Percentiles rank a stretch among this genome's conserved stretches.
phyloP scores from a whole-genome alignment of 495 filamentous ascomycete species.

The Penicillium riverlandense region DNA sequence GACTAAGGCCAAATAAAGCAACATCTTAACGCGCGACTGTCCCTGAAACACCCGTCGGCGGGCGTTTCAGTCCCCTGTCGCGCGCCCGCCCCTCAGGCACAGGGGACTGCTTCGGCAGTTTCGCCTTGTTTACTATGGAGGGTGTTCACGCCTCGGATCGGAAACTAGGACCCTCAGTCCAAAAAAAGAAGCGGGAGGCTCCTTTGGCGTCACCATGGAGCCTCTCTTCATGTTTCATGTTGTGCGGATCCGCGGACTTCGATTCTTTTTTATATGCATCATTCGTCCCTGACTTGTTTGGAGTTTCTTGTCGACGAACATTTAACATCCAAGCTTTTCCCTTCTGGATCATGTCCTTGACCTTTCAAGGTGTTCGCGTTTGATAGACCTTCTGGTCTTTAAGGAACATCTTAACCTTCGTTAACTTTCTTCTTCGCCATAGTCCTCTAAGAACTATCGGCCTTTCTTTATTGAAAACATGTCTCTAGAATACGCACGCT shows the following conservation, averaged over 20 bases:
- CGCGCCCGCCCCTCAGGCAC: slow-evolving; percentile 16
- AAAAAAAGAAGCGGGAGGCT: slow-evolving; percentile 24
- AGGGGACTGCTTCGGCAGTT: slow-evolving; percentile 19
- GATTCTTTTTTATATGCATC: slow-evolving; percentile 17
- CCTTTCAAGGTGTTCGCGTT: slow-evolving; percentile 4
- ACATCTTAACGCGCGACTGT: slow-evolving; percentile 39
- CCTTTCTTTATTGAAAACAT: slow-evolving; percentile 14
- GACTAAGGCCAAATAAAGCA: slow-evolving; percentile 23
- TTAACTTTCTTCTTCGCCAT: too few relatives aligned
- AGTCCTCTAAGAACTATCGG: too few relatives aligned
- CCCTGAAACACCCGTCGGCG: slow-evolving; percentile 27
- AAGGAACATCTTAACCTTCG: too few relatives aligned
- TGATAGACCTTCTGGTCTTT: slow-evolving; percentile 5
- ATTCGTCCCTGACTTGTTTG: slow-evolving; percentile 9
- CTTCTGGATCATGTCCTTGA: slow-evolving; percentile 15
- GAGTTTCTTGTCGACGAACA: slow-evolving; percentile 18
- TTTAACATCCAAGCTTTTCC: slow-evolving; percentile 37
- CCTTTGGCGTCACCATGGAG: slow-evolving; percentile 29
- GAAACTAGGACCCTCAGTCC: slow-evolving; percentile 14
- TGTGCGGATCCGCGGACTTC: slow-evolving; percentile 16
- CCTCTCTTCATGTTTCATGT: slow-evolving; percentile 39
- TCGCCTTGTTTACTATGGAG: slow-evolving; percentile 25
- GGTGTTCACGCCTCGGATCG: slow-evolving; percentile 11
- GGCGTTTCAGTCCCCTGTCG: slow-evolving; percentile 20
- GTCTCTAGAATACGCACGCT: slow-evolving; percentile 38